These are phyloP conservation scores for Neckera pumila DNA, from an alignment of 225 moss, liverwort and hornwort genomes.

Conservation along the genomic window DNA sequence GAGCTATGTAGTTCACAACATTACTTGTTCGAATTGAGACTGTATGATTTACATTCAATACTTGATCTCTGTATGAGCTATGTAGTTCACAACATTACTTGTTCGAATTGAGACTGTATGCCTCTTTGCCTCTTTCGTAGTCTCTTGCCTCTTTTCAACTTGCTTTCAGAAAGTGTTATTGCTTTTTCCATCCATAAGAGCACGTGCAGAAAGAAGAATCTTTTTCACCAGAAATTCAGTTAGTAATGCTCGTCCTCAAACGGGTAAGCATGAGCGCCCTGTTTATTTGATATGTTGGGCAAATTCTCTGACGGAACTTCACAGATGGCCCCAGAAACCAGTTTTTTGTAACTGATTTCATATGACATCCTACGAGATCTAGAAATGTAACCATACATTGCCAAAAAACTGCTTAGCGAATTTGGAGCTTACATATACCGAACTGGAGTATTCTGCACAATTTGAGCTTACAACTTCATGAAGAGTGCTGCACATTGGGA, in stretches of 20 bases:
- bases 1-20: neutral
- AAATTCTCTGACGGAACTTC: neutral
- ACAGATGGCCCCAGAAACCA: neutral
- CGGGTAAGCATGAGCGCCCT: neutral
- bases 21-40: neutral
- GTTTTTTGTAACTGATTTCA: neutral
- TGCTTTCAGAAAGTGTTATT: neutral
- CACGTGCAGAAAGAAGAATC: neutral
- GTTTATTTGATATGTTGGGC: neutral
- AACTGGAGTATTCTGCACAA: neutral
- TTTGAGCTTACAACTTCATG: neutral
- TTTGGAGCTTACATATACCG: neutral
- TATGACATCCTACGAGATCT: neutral
- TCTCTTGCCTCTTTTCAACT: neutral
- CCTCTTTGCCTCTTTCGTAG: no score
- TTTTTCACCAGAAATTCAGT: neutral
- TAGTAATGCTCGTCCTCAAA: neutral
- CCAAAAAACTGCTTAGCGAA: neutral
- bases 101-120: neutral
- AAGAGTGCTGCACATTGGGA: neutral
- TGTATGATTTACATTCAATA: neutral
- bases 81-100: neutral
- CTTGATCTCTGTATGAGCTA: neutral
- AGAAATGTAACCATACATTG: neutral
- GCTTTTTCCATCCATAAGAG: neutral